Base-by-base conservation (phyloP, 2,329 filamentous ascomycete species). In the Aureobasidium melanogenum region DNA sequence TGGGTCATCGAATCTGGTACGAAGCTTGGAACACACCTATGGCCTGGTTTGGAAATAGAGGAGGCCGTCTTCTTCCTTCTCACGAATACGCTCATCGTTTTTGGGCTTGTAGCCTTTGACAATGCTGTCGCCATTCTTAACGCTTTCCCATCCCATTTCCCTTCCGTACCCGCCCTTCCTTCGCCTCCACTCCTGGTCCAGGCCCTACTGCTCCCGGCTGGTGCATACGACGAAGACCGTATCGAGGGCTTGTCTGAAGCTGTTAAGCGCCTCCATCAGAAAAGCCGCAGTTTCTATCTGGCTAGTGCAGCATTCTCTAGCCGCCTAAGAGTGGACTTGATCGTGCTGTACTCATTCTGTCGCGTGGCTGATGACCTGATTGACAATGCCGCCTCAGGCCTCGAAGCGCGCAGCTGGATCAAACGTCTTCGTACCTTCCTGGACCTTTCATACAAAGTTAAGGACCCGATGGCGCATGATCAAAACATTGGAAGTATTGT, bases 241-340 rank as follows among this genome's bases (percentile, higher is more conserved):
- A 77, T 89, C 15, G 65, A 72, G 3, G 85, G 84, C 0, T 75
- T 89, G 7, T 73, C 77, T 32, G 82, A 88, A 64, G 84, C 86
- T 0, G 81, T 86, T 0, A 66, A 68, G 0, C 79, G 83, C 7
- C 73, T 90, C 8, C 74, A 79, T 54, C 77, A 76, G 60, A 90
- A 90, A 69, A 90, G 87, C 66, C 80, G 87, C 51, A 89, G 86
- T 66, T 90, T 91, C 70, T 89, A 88, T 65, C 75, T 91, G 6
- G 88, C 87, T 0, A 88, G 85, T 64, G 82, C 84, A 0, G 82
- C 84, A 0, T 91, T 91, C 65, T 79, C 83, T 41, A 87, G 87
- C 1, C 80, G 84, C 26, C 74, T 91, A 7, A 80, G 87, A 5
- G 84, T 87, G 32, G 87, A 91, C 65, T 70, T 91, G 14, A 80